A percentile compares a stretch with the other conserved stretches of the same genome.
Evolutionary conservation across 2,329 filamentous ascomycete genomes (phyloP).

Genomic region (Parafenestella ontariensis): DNA sequence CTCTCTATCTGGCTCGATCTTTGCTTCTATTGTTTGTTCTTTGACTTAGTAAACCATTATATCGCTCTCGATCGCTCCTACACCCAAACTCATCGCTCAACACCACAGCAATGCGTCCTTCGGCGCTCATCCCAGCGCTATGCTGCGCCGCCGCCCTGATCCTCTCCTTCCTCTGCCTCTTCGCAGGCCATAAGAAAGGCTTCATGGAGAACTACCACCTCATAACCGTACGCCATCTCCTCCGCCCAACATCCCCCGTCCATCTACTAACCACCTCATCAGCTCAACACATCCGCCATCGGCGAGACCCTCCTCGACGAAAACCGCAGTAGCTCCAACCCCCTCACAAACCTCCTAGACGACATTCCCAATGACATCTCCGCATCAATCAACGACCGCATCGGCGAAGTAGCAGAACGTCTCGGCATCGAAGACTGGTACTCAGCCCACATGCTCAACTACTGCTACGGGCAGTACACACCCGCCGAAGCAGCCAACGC

Average conservation of each 20-base stretch:
- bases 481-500: conserved; percentile 53
- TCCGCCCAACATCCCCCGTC: not conserved
- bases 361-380: conserved; percentile 45
- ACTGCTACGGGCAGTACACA: conserved; percentile 61
- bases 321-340: conserved; percentile 27
- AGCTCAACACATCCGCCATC: conserved; percentile 65
- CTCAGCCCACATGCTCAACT: conserved; percentile 65
- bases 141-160: conserved; percentile 63
- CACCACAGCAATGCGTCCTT: conserved; percentile 48
- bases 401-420: conserved; percentile 56
- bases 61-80: not conserved
- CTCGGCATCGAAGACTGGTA: conserved; percentile 68
- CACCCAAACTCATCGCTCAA: not conserved
- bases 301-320: conserved; percentile 51
- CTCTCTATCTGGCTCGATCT: not conserved
- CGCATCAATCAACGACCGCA: conserved; percentile 41
- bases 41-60: not conserved
- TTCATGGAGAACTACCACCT: conserved; percentile 66
- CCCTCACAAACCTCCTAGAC: conserved; percentile 42
- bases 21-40: not conserved
- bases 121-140: conserved; percentile 58
- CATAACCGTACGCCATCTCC: conserved; percentile 55
- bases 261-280: conserved; percentile 1
- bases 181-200: conserved; percentile 63
- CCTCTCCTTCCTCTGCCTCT: conserved; percentile 66